phyloP scores from a whole-genome alignment of 2,329 filamentous ascomycete species.

The Berkeleyomyces rouxiae region DNA sequence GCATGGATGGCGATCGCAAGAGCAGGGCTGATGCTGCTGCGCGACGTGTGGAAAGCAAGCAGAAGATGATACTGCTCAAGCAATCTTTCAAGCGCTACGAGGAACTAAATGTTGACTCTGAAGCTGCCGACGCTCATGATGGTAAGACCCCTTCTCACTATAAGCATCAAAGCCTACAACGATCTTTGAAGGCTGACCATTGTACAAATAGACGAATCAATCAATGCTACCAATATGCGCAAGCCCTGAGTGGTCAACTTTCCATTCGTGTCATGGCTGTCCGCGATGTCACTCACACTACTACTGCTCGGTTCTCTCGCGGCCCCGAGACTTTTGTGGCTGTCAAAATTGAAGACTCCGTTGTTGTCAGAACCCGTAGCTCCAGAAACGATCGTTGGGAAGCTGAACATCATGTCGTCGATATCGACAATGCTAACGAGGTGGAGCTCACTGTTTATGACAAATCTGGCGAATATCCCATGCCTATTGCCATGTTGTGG shows the following conservation, averaged over 20 bases:
- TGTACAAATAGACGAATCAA: slow-evolving; percentile 64
- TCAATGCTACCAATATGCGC: slow-evolving; percentile 85
- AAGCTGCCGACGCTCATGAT: slow-evolving; percentile 59
- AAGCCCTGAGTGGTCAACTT: slow-evolving; percentile 88
- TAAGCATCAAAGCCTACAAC: neutral
- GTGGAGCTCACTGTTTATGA: slow-evolving; percentile 97
- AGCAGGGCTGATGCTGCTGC: slow-evolving; percentile 86
- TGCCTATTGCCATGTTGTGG: slow-evolving; percentile 92
- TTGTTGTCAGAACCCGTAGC: slow-evolving; percentile 73
- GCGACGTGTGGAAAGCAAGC: slow-evolving; percentile 81
- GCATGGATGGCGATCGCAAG: slow-evolving; percentile 93
- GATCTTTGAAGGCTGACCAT: neutral
- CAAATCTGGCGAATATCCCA: slow-evolving; percentile 74
- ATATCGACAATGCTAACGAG: slow-evolving; percentile 97
- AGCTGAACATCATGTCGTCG: slow-evolving; percentile 76
- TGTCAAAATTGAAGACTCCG: slow-evolving; percentile 88
- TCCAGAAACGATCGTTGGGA: slow-evolving; percentile 83
- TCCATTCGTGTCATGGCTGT: slow-evolving; percentile 75
- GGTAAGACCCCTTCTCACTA: slow-evolving; percentile 35
- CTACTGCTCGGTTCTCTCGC: slow-evolving; percentile 66
- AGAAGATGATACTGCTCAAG: slow-evolving; percentile 91
- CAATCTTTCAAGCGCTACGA: slow-evolving; percentile 94
- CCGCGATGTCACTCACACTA: slow-evolving; percentile 86
- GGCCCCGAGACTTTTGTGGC: slow-evolving; percentile 91
- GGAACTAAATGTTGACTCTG: slow-evolving; percentile 88